Conservation (phyloP, 169 alveolate species). For the Eimeria necatrix region DNA sequence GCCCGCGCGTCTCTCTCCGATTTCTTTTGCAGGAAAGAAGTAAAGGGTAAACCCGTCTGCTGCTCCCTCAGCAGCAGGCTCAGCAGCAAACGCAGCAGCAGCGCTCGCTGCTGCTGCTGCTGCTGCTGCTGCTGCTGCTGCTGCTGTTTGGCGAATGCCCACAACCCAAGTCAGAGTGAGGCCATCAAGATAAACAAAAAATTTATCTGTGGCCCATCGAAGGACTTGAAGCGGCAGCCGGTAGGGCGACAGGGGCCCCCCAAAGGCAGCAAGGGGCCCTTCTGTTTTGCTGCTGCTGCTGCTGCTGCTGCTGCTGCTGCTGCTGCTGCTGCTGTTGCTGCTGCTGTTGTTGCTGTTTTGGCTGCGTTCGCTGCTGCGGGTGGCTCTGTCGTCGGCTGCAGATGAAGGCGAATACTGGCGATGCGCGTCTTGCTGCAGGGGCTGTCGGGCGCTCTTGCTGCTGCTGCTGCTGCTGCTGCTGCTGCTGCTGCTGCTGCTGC, state of each 20-base stretch:
- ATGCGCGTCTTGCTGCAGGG: background rate
- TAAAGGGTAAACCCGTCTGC: constrained; percentile 40
- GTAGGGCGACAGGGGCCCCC: constrained; percentile 47
- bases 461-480: constrained; percentile 26
- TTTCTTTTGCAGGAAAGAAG: constrained; percentile 31
- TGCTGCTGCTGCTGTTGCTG: background rate
- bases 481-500: constrained; percentile 60
- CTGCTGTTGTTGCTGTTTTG: background rate
- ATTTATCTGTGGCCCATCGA: constrained; percentile 29
- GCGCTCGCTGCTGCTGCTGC: background rate
- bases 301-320: constrained; percentile 40
- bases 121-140: constrained; percentile 60
- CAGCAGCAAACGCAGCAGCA: constrained; percentile 52
- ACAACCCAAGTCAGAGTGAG: constrained; percentile 24
- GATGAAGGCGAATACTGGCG: background rate
- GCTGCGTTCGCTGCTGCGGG: background rate
- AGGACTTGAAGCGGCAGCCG: constrained; percentile 49
- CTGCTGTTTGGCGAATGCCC: constrained; percentile 38
- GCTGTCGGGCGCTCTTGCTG: background rate
- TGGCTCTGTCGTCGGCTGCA: background rate
- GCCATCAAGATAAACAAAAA: constrained; percentile 54
- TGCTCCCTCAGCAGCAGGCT: constrained; percentile 17
- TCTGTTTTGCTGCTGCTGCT: background rate
- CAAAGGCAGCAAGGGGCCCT: constrained; percentile 48
- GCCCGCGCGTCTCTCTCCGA: constrained; percentile 61